phyloP scores from a whole-genome alignment of 495 filamentous ascomycete genomes.

The Amorphotheca resinae region DNA sequence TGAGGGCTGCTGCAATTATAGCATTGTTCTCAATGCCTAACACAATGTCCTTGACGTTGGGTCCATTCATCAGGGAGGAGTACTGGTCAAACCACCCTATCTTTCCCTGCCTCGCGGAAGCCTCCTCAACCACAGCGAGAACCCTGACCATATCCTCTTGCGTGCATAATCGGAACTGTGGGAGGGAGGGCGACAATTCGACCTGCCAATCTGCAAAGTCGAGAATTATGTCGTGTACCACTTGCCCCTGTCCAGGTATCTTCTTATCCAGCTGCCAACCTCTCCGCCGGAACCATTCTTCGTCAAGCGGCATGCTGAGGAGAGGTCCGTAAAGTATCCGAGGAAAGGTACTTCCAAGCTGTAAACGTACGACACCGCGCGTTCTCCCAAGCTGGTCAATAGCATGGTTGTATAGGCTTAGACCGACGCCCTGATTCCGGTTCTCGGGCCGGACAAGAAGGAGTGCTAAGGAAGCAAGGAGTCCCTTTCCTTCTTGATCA shows the following conservation, averaged over 20 bases:
- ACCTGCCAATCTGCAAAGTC: conserved; percentile 37
- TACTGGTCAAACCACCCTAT: conserved; percentile 46
- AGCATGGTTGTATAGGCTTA: conserved; percentile 44
- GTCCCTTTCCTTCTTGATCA: conserved; percentile 35
- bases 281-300: conserved; percentile 46
- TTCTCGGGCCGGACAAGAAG: conserved; percentile 43
- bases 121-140: conserved; percentile 41
- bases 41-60: conserved; percentile 37
- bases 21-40: conserved; percentile 29
- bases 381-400: conserved; percentile 37
- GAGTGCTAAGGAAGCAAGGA: conserved; percentile 46
- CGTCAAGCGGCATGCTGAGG: conserved; percentile 26
- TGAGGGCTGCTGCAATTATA: conserved; percentile 43
- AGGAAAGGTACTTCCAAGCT: conserved; percentile 49
- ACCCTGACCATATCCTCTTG: conserved; percentile 39
- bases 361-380: conserved; percentile 40
- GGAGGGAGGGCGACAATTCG: conserved; percentile 7
- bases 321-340: conserved; percentile 47
- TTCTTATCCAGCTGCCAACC: conserved; percentile 41
- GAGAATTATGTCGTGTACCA: conserved; percentile 45
- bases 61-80: conserved; percentile 31
- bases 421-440: conserved; percentile 41
- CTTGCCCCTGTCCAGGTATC: conserved; percentile 30
- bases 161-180: conserved; percentile 36
- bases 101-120: conserved; percentile 24